phyloP scores from a whole-genome alignment of 2,329 filamentous ascomycete species.

The Reticulascus tulasneorum region DNA sequence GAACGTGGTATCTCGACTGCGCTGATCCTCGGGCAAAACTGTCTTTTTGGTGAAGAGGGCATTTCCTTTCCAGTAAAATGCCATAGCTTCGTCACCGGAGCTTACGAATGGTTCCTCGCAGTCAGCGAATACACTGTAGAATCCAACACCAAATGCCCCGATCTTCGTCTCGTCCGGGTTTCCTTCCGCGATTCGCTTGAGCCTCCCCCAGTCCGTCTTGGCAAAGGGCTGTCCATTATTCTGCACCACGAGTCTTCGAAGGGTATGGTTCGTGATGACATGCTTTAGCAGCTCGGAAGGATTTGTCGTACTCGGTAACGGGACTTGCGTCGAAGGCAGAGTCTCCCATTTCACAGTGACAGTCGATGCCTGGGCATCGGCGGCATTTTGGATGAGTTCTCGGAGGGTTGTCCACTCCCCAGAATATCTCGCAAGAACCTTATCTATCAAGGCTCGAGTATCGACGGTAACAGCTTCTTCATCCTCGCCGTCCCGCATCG shows the following conservation, averaged over 20 bases:
- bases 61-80: constrained; percentile 99
- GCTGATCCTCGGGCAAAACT: constrained; percentile 63
- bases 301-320: constrained; percentile 62
- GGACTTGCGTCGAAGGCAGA: constrained; percentile 72
- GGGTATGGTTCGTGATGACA: constrained; percentile 76
- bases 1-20: constrained; percentile 77
- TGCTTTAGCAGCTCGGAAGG: constrained; percentile 75
- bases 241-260: constrained; percentile 82
- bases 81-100: constrained; percentile 89
- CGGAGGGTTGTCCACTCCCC: constrained; percentile 89
- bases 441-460: constrained; percentile 93
- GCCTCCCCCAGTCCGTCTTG: constrained; percentile 83
- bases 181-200: constrained; percentile 97
- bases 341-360: constrained; percentile 94
- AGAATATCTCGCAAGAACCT: constrained; percentile 92
- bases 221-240: constrained; percentile 90
- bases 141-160: constrained; percentile 95
- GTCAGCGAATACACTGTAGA: constrained; percentile 97
- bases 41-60: constrained; percentile 88
- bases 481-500: constrained; percentile 79
- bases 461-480: constrained; percentile 98
- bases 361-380: constrained; percentile 85
- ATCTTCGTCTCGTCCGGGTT: constrained; percentile 99
- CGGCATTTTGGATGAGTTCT: constrained; percentile 97
- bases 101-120: constrained; percentile 97